Conservation (phyloP, 140 eudicot species). For the Cichorium intybus region DNA sequence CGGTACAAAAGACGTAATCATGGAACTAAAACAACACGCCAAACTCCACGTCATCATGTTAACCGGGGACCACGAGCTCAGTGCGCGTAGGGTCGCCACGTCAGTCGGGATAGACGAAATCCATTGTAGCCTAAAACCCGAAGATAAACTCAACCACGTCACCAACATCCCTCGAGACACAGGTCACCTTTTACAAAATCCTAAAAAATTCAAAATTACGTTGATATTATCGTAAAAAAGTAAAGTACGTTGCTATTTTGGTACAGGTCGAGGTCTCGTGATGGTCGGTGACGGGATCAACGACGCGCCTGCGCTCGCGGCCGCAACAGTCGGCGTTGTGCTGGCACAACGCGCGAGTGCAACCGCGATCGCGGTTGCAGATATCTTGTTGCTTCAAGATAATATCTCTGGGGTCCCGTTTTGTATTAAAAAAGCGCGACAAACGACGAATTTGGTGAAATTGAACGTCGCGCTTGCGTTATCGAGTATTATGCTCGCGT, state of each 20-base stretch:
- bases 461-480: constrained; percentile 90
- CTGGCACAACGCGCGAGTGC: constrained; percentile 99
- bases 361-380: constrained; percentile 97
- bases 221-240: neutral
- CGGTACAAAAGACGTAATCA: constrained; percentile 70
- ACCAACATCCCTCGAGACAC: constrained; percentile 80
- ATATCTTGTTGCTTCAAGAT: constrained; percentile 85
- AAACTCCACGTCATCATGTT: constrained; percentile 91
- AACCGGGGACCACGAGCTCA: constrained; percentile 94
- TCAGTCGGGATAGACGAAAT: constrained; percentile 89
- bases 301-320: constrained; percentile 99
- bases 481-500: constrained; percentile 79
- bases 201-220: neutral
- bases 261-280: constrained; percentile 82
- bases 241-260: neutral
- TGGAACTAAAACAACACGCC: constrained; percentile 59
- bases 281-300: constrained; percentile 99
- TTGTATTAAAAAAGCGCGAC: constrained; percentile 87
- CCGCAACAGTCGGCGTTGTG: constrained; percentile 92
- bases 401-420: constrained; percentile 93
- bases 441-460: constrained; percentile 84
- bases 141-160: constrained; percentile 94
- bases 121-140: constrained; percentile 85
- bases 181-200: constrained; percentile 35
- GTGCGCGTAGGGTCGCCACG: constrained; percentile 85